These are phyloP conservation scores for Ceratorhiza oryzae-sativae DNA, from an alignment of 1,284 basidiomycete genomes.

Conservation along the genomic window DNA sequence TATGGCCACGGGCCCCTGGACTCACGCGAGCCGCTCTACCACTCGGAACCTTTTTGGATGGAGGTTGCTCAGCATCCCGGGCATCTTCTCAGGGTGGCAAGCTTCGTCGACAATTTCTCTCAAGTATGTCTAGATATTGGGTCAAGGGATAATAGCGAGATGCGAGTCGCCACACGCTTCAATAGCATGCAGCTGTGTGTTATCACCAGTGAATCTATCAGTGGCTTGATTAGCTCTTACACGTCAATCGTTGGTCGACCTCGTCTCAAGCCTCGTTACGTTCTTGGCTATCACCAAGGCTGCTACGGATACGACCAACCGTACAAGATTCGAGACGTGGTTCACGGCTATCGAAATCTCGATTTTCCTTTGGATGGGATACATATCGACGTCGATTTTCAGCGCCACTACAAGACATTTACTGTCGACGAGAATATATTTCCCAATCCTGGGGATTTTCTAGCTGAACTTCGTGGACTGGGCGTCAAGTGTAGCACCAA, in stretches of 20 bases:
- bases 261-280: slow-evolving; percentile 38
- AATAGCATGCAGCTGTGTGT: slow-evolving; percentile 33
- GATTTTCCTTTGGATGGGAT: slow-evolving; percentile 34
- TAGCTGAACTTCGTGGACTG: slow-evolving; percentile 2
- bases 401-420: slow-evolving; percentile 36
- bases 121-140: slow-evolving; percentile 39
- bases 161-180: slow-evolving; percentile 35
- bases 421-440: slow-evolving; percentile 23
- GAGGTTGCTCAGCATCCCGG: slow-evolving; percentile 35
- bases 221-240: slow-evolving; percentile 20
- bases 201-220: slow-evolving; percentile 11
- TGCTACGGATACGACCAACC: slow-evolving; percentile 36
- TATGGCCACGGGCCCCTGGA: slow-evolving; percentile 33
- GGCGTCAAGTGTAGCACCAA: slow-evolving; percentile 40
- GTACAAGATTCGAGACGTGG: slow-evolving; percentile 17
- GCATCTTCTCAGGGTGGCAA: slow-evolving; percentile 17
- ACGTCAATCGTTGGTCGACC: slow-evolving; percentile 36
- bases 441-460: background rate
- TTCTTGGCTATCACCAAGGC: slow-evolving; percentile 40
- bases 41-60: slow-evolving; percentile 38
- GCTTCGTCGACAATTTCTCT: slow-evolving; percentile 39
- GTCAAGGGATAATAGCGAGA: slow-evolving; percentile 10
- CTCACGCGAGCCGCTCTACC: slow-evolving; percentile 39
- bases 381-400: slow-evolving; percentile 40
- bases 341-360: slow-evolving; percentile 3